Base-by-base conservation (phyloP, 2,329 filamentous ascomycete species). In the Colletotrichum australisinense region DNA sequence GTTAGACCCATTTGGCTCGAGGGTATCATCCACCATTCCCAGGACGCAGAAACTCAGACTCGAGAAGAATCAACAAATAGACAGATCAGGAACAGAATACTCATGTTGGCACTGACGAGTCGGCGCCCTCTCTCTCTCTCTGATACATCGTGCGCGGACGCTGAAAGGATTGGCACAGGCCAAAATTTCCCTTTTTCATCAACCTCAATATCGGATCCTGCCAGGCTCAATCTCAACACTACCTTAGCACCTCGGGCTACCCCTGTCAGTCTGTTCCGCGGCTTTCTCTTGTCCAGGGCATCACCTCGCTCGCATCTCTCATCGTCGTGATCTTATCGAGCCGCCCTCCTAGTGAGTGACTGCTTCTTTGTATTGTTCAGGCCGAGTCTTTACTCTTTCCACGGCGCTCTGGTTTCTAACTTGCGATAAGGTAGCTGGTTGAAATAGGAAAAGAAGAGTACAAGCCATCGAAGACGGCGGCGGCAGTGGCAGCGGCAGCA, bases 401-500 rank as follows among this genome's bases (percentile, higher is more conserved):
- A 52, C 53, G 53, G 28, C 30, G 30, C 22, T 16, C 68, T 55
- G 22, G 16, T 19, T 56, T 16, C 53, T 69, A 30, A 63, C 22
- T 62, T 70, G 42, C 19, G 46, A 42, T 32, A 65, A 38, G 35
- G 24, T 66, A 56, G 22, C 30, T 14, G 32, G 57, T 49, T 12
- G 32, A 26, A 28, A 66, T 26, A 66, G 46, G 46, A 62, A 32
- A 52, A 28, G 28, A 60, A 60, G 26, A 6, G 14, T 26, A 22
- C 16, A 52, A 55, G 28, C 56, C 57, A 56, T 16, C 11, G 19
- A 63, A 38, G 32, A 32, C 55, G 46, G 24, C 57, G 26, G 28
- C 62, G 53, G 42, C 55, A 38, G 42, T 24, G 69, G 64, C 69
- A 56, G 49, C 69, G 64, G 52, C 49, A 69, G 65, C 52, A 22